These are phyloP conservation scores for Solanum rostratum DNA, from an alignment of 257 asterid species.

Conservation along the genomic window DNA sequence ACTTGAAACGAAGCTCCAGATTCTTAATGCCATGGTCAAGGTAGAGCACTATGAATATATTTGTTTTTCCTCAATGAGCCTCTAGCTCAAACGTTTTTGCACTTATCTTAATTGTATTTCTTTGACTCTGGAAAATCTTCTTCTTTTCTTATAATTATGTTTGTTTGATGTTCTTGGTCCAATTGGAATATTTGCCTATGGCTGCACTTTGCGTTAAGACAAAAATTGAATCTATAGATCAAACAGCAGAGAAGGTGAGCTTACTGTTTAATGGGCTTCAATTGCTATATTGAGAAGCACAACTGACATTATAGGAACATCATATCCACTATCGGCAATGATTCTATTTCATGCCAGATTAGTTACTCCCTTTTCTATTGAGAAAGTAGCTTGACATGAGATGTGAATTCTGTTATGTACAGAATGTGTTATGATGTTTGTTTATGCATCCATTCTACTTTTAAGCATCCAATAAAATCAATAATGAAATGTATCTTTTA, in stretches of 20 bases:
- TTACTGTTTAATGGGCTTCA: neutral
- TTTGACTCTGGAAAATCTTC: neutral
- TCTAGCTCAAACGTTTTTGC: neutral
- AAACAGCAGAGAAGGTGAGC: neutral
- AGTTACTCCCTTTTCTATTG: neutral
- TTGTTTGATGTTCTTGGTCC: neutral
- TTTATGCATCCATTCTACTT: too few relatives aligned
- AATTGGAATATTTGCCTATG: neutral
- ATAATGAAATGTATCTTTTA: neutral
- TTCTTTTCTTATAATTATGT: neutral
- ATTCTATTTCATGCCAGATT: neutral
- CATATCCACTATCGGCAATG: neutral
- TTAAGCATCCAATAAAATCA: neutral
- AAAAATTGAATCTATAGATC: neutral
- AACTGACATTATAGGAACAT: neutral
- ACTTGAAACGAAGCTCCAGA: slow-evolving; percentile 86
- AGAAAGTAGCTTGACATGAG: neutral
- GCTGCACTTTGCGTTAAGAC: neutral
- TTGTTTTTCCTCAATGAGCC: neutral
- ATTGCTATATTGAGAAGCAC: neutral
- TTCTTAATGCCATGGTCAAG: slow-evolving; percentile 74
- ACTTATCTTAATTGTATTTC: neutral
- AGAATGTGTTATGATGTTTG: neutral
- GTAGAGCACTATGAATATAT: slow-evolving; percentile 21
- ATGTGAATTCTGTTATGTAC: neutral